Evolutionary conservation across 169 alveolate species (phyloP), one percentile per base, ranked within the genome.

Genomic region (Plasmodium gallinaceum): DNA sequence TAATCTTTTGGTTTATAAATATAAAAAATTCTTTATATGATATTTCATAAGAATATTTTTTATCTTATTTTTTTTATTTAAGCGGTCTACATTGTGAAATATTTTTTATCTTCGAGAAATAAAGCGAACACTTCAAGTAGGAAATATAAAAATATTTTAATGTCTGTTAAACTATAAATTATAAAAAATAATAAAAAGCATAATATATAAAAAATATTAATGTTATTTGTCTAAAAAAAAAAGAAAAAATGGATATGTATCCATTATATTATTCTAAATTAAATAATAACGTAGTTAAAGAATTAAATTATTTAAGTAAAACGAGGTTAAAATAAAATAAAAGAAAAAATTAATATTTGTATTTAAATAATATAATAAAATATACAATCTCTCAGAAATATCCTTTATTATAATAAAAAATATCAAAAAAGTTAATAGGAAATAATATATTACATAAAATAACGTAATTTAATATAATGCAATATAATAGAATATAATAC

Each of bases 171-270:
- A n/a, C 18, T 48, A n/a, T 48, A 2, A 2, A n/a, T 10, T 2
- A 10, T n/a, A 1, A 2, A 48, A 48, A 48, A n/a, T 5, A 10
- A n/a, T n/a, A 32, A 32, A 32, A 32, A 4, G 39, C 39, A 32
- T 32, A 32, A 32, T 32, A 32, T 32, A 32, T 32, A 32, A 32
- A 32, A 2, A 32, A 32, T 48, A 10, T 5, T n/a, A n/a, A n/a
- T n/a, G n/a, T n/a, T n/a, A n/a, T n/a, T 12, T n/a, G 14, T 48
- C 60, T 48, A n/a, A n/a, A n/a, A 10, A 48, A 12, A 48, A 22
- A 51, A 64, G 42, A 7, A 18, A 65, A 51, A 58, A 80, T 80
- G 90, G 78, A 80, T 45, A 80, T 66, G 80, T 24, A 70, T 48
- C 42, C 75, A 39, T 24, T 68, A 43, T 60, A 54, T 39, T 54